Evolutionary conservation across 2,329 filamentous ascomycete species (phyloP).

Genomic region (Trichoderma sp.): DNA sequence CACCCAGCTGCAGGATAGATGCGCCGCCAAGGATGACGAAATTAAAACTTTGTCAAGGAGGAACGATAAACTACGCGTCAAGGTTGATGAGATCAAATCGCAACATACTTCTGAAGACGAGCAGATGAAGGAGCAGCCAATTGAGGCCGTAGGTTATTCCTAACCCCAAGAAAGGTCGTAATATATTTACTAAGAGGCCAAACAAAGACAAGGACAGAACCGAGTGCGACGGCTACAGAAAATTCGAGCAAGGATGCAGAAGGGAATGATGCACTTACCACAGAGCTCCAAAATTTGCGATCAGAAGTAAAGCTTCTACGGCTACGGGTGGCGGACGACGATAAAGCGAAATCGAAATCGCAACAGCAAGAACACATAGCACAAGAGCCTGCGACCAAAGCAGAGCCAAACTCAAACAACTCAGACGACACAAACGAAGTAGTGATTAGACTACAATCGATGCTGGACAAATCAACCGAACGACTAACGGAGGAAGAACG

Average conservation of each 20-base stretch:
- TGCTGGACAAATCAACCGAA: constrained; percentile 44
- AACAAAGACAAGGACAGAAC: constrained; percentile 71
- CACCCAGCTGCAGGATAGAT: constrained; percentile 65
- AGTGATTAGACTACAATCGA: constrained; percentile 46
- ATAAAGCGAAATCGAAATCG: constrained; percentile 74
- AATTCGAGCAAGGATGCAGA: constrained; percentile 71
- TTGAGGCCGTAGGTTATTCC: constrained; percentile 49
- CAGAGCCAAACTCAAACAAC: constrained; percentile 42
- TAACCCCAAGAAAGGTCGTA: too few species aligned
- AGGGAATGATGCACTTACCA: constrained; percentile 58
- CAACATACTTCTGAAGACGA: constrained; percentile 51
- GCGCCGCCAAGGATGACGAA: constrained; percentile 63
- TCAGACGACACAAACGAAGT: constrained; percentile 42
- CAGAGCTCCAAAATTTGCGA: constrained; percentile 57
- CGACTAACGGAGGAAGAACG: constrained; percentile 48
- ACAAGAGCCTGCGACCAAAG: constrained; percentile 82
- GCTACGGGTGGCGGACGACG: constrained; percentile 61
- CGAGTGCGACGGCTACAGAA: constrained; percentile 67
- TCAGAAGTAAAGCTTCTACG: constrained; percentile 61
- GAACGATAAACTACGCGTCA: constrained; percentile 45
- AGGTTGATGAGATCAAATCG: constrained; percentile 51
- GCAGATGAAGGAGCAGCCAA: constrained; percentile 53
- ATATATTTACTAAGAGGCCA: constrained; percentile 20
- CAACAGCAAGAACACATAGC: constrained; percentile 77
- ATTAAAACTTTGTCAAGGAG: constrained; percentile 53